Evolutionary conservation across 208 protist species (phyloP), one percentile per base, ranked within the genome.

Genomic region (Paratrypanosoma confusum): DNA sequence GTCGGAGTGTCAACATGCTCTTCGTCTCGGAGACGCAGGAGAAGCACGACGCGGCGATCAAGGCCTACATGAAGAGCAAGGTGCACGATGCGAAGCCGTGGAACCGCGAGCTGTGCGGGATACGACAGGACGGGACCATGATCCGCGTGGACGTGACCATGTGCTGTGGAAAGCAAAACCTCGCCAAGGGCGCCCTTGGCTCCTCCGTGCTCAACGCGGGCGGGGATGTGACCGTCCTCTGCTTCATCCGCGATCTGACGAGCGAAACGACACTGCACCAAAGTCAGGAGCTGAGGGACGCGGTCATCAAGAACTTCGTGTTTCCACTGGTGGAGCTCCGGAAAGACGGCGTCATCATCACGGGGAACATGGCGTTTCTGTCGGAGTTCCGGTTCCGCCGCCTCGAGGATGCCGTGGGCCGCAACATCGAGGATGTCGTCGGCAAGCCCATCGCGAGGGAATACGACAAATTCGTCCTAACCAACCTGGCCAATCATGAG

Each of bases 1-100:
- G 48, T 8, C 28, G 32, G 26, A 70, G 71, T 42, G 27, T 75
- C 18, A 69, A 50, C 26, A 56, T 70, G 29, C 33, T 78, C 18
- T 65, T 71, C 51, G 39, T 46, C 10, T 10, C 23, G 4, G 50
- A 63, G 3, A 43, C 50, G 10, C 47, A 37, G 1, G 16, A 1
- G 31, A 13, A 60, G 37, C 65, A 73, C 43, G 55, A 73, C 46
- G 23, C 27, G 5, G 64, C 58, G 33, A 36, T 73, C 4, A 50
- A 46, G 18, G 20, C 16, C 18, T 73, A 70, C 32, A n/a, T 35
- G 11, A 51, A 65, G n/a, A 71, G 46, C 11, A 35, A 43, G 16
- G 50, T 56, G 16, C 40, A 43, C 17, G 65, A 37, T 26, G 42
- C 70, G 16, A 65, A 70, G 35, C 60, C 48, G 7, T 49, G 17